phyloP scores from a whole-genome alignment of 2,329 filamentous ascomycete genomes.

The Xylariaceae sp. region DNA sequence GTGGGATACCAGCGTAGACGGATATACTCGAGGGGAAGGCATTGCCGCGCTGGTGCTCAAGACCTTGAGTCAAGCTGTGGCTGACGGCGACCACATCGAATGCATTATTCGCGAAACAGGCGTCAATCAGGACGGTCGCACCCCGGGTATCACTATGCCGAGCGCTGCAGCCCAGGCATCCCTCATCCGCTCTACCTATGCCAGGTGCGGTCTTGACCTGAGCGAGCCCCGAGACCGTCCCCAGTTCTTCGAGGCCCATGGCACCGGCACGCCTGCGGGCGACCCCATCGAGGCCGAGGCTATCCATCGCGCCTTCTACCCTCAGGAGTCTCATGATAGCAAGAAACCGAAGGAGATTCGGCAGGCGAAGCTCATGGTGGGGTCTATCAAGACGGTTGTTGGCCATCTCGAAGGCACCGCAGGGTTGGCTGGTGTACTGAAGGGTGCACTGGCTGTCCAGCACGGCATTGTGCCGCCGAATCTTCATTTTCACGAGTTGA shows the following conservation, averaged over 20 bases:
- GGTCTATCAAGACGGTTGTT: slow-evolving; percentile 16
- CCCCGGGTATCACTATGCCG: slow-evolving; percentile 6
- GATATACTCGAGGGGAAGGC: not conserved
- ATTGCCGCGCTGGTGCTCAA: not conserved
- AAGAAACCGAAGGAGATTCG: too few relatives aligned
- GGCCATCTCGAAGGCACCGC: slow-evolving; percentile 17
- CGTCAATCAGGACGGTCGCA: slow-evolving; percentile 7
- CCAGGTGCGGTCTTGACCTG: slow-evolving; percentile 2
- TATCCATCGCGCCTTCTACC: slow-evolving; percentile 8
- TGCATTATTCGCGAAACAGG: slow-evolving; percentile 6
- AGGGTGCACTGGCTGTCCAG: slow-evolving; percentile 10
- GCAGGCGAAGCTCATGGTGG: slow-evolving; percentile 9
- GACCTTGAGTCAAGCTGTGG: not conserved
- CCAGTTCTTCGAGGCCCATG: slow-evolving; percentile 24
- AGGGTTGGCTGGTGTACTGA: slow-evolving; percentile 16
- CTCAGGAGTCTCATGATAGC: too few relatives aligned
- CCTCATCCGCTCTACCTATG: slow-evolving; percentile 4
- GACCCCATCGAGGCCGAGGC: slow-evolving; percentile 19
- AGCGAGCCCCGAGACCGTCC: slow-evolving; percentile 5
- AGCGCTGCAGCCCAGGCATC: slow-evolving; percentile 2
- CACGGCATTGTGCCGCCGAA: slow-evolving; percentile 19
- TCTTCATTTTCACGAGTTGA: slow-evolving; percentile 20
- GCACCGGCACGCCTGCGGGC: slow-evolving; percentile 20
- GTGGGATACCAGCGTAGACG: not conserved
- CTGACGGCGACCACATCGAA: slow-evolving; percentile 9